These are phyloP conservation scores for Bauhinia variegata DNA, from an alignment of 306 rosid species.

Conservation along the genomic window DNA sequence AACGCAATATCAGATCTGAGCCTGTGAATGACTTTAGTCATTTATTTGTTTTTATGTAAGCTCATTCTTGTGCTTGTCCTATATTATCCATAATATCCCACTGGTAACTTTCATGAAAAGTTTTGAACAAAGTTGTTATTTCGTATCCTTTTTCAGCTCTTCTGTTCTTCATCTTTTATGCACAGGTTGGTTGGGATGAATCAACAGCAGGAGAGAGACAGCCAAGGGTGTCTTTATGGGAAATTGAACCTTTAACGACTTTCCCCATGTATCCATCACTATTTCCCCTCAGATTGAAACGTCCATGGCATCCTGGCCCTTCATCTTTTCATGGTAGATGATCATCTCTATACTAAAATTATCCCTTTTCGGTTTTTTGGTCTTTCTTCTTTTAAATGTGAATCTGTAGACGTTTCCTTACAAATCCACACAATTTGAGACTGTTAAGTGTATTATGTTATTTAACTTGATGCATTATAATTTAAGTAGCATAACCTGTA, in stretches of 20 bases:
- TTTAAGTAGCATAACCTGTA: neutral
- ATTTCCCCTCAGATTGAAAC: slow-evolving; percentile 83
- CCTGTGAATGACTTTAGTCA: neutral
- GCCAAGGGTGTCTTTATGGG: slow-evolving; percentile 89
- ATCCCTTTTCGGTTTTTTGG: neutral
- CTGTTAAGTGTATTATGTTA: neutral
- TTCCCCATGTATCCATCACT: slow-evolving; percentile 91
- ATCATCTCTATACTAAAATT: neutral
- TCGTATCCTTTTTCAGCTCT: neutral
- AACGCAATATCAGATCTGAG: neutral
- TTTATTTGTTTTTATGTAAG: no score
- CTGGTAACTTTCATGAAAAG: neutral
- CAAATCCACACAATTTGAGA: neutral
- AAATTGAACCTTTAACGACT: slow-evolving; percentile 89
- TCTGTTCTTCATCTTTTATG: slow-evolving; percentile 13
- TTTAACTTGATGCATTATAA: neutral
- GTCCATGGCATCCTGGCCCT: slow-evolving; percentile 88
- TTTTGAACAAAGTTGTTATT: neutral
- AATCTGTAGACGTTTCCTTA: neutral
- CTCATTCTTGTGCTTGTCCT: no score
- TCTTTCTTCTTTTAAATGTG: slow-evolving; percentile 5
- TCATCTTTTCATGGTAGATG: slow-evolving; percentile 67
- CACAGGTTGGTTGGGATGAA: slow-evolving; percentile 95
- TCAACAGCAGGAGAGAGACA: slow-evolving; percentile 87
- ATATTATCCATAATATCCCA: no score